phyloP scores from a whole-genome alignment of 371 early-diverging fungal genomes.

The Mycotypha africana region DNA sequence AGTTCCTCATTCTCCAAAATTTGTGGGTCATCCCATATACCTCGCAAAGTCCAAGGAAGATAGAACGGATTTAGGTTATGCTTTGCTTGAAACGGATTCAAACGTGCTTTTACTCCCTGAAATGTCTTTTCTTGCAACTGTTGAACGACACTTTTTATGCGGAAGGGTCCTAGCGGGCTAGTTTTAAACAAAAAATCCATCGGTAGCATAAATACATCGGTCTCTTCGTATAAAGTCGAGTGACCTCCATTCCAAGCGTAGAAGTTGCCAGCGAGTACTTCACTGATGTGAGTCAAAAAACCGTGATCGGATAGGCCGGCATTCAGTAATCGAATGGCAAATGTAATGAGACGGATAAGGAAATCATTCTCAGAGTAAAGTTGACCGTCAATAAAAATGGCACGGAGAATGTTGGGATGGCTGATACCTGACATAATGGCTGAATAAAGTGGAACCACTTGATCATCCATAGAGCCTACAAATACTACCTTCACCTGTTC shows the following conservation, averaged over 20 bases:
- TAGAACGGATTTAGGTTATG: constrained; percentile 77
- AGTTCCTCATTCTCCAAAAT: constrained; percentile 52
- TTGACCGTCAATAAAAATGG: constrained; percentile 82
- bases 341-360: constrained; percentile 77
- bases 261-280: constrained; percentile 85
- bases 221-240: constrained; percentile 90
- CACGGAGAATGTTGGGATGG: constrained; percentile 88
- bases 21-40: constrained; percentile 62
- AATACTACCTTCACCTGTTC: constrained; percentile 67
- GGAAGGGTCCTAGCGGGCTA: constrained; percentile 27
- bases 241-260: constrained; percentile 87
- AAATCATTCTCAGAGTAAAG: constrained; percentile 80
- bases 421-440: constrained; percentile 79
- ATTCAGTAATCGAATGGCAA: constrained; percentile 81
- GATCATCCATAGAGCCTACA: constrained; percentile 86
- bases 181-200: constrained; percentile 37
- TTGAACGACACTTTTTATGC: neutral
- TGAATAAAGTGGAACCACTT: constrained; percentile 97
- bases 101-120: neutral
- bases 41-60: constrained; percentile 89
- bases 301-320: constrained; percentile 82
- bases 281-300: constrained; percentile 78
- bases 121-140: neutral
- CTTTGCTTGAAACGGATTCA: constrained; percentile 47
- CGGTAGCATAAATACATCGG: constrained; percentile 74